Conservation (phyloP, 257 asterid species). For the Capsicum baccatum region DNA sequence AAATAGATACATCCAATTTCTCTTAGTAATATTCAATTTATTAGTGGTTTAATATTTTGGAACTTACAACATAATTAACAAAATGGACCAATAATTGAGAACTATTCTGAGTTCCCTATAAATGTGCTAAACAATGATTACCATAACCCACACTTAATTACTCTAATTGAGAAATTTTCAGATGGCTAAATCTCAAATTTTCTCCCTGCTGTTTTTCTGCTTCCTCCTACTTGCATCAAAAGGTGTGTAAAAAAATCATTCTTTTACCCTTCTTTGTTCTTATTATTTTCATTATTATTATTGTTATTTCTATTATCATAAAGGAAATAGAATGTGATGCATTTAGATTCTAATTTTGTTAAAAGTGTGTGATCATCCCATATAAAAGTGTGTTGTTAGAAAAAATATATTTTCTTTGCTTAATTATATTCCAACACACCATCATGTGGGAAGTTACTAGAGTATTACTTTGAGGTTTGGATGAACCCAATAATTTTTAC, state of each 20-base stretch:
- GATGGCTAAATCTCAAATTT: conserved; percentile 16
- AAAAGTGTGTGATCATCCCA: not conserved
- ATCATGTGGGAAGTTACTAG: not conserved
- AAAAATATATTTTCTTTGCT: not conserved
- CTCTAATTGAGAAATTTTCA: not conserved
- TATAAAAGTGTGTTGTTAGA: not conserved
- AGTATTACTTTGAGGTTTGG: not conserved
- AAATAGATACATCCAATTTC: conserved; percentile 4
- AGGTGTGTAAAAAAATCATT: not conserved
- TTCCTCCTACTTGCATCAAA: not conserved
- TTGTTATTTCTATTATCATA: not conserved
- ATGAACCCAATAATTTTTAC: not conserved
- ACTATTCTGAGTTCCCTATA: conserved; percentile 14
- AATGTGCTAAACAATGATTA: not conserved
- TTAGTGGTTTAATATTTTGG: not conserved
- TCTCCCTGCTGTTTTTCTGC: not conserved
- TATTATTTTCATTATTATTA: not conserved
- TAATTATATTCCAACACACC: not conserved
- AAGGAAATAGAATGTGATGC: not conserved
- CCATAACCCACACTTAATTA: not conserved
- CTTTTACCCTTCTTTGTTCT: not conserved
- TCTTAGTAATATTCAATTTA: not conserved
- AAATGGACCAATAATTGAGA: not conserved
- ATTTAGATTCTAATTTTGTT: not conserved
- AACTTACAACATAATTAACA: not conserved